Percentiles rank a stretch among this genome's conserved stretches.
These are phyloP conservation scores for Ramalina intermedia DNA, from an alignment of 495 filamentous ascomycete genomes.

Conservation along the genomic window DNA sequence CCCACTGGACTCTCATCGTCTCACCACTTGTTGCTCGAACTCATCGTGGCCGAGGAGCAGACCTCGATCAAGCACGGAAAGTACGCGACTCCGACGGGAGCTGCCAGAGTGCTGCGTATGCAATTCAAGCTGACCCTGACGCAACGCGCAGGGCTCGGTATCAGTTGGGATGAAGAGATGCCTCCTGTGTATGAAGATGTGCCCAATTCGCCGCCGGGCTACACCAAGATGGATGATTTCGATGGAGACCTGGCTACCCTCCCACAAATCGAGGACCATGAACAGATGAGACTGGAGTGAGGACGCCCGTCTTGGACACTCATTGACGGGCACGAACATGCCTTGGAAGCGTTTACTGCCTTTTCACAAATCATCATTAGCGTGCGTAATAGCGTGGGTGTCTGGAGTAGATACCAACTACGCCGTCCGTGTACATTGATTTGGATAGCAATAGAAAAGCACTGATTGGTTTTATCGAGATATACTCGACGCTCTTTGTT, in stretches of 20 bases:
- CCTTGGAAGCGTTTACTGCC: too few species aligned
- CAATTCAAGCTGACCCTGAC: conserved; percentile 74
- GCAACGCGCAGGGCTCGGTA: conserved; percentile 72
- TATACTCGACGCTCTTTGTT: too few species aligned
- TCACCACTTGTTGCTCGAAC: conserved; percentile 78
- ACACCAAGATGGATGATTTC: conserved; percentile 35
- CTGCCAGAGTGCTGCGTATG: conserved; percentile 83
- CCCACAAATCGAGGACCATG: conserved; percentile 10
- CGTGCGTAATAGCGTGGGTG: too few species aligned
- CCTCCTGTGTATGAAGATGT: conserved; percentile 94
- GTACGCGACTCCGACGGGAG: conserved; percentile 71
- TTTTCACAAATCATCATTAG: too few species aligned
- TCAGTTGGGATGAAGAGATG: conserved; percentile 94
- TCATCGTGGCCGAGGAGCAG: conserved; percentile 90
- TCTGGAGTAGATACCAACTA: too few species aligned
- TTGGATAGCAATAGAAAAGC: too few species aligned
- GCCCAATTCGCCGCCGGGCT: conserved; percentile 71
- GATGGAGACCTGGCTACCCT: conserved; percentile 11
- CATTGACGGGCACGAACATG: too few species aligned
- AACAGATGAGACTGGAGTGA: neutral
- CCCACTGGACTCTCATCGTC: conserved; percentile 63
- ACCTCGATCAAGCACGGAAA: conserved; percentile 52
- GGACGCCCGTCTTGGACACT: too few species aligned
- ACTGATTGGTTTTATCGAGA: too few species aligned
- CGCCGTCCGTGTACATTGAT: too few species aligned